Base-by-base conservation (phyloP, 2,329 filamentous ascomycete species). In the Teratosphaeria zuluensis region DNA sequence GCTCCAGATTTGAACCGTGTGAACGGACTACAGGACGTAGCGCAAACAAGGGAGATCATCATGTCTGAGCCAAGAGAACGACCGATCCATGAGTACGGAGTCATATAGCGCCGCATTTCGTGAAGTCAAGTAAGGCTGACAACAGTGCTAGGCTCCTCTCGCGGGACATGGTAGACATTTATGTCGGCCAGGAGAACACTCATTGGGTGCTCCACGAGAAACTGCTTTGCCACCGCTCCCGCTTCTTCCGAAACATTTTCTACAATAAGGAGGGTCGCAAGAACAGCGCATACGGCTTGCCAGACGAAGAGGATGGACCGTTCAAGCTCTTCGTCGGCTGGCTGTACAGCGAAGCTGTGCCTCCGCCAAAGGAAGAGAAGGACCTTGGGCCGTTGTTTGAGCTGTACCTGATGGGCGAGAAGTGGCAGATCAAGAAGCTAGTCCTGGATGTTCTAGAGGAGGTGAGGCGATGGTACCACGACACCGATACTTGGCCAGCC, bases 191-290 rank as follows among this genome's bases (percentile, higher is more conserved):
- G 6, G 76, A 80, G 38, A 80, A 79, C 71, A 81, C 78, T 1
- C 77, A 80, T 69, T 82, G 79, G 79, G 74, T 77, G 58, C 73
- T 82, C 3, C 80, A 82, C 73, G 78, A 82, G 66, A 80, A 80
- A 63, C 78, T 82, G 7, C 76, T 82, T 53, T 81, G 78, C 73
- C 68, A 80, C 65, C 76, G 80, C 69, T 80, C 78, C 35, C 75
- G 75, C 54, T 81, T 80, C 74, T 82, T 82, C 75, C 73, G 76
- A 65, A 74, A 76, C 57, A 75, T 78, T 70, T 81, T 82, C 73
- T 76, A 79, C 68, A 56, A 56, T 59, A 71, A 69, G 21, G 73
- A 75, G 51, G 60, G 64, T 30, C 59, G 65, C 51, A 65, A 69
- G 28, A 70, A 70, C 51, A 68, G 70, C 63, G 70, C 71, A 54